These are phyloP conservation scores for Glonium stellatum DNA, from an alignment of 495 filamentous ascomycete species.

Conservation along the genomic window DNA sequence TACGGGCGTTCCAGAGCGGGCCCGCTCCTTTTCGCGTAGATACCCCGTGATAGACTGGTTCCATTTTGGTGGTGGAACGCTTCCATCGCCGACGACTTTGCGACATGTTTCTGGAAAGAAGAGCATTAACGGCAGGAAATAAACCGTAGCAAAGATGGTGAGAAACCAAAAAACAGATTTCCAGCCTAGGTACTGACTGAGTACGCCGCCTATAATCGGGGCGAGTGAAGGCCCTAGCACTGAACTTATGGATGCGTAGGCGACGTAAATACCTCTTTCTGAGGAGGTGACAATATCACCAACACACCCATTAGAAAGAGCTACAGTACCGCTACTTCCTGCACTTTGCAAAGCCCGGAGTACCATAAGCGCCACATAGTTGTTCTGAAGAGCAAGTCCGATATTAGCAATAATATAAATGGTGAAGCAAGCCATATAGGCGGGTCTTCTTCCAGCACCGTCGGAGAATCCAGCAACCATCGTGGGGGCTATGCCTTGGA, in stretches of 20 bases:
- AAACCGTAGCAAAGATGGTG: conserved; percentile 4
- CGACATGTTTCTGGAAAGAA: conserved; percentile 16
- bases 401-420: conserved; percentile 34
- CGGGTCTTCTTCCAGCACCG: conserved; percentile 26
- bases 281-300: conserved; percentile 32
- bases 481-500: conserved; percentile 33
- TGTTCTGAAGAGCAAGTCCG: conserved; percentile 31
- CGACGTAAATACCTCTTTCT: conserved; percentile 32
- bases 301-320: conserved; percentile 30
- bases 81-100: conserved; percentile 8
- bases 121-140: conserved; percentile 4
- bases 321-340: conserved; percentile 32
- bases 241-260: conserved; percentile 18
- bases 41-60: conserved; percentile 43
- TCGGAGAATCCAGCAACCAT: conserved; percentile 35
- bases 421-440: conserved; percentile 31
- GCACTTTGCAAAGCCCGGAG: conserved; percentile 32
- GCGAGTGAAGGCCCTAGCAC: conserved; percentile 9
- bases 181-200: conserved; percentile 15
- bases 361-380: conserved; percentile 33
- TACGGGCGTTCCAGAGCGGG: neutral
- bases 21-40: conserved; percentile 27
- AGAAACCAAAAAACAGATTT: conserved; percentile 17
- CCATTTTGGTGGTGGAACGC: neutral
- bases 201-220: conserved; percentile 11